phyloP scores from a whole-genome alignment of 768 basidiomycete genomes.

The Wakefieldia striispora region DNA sequence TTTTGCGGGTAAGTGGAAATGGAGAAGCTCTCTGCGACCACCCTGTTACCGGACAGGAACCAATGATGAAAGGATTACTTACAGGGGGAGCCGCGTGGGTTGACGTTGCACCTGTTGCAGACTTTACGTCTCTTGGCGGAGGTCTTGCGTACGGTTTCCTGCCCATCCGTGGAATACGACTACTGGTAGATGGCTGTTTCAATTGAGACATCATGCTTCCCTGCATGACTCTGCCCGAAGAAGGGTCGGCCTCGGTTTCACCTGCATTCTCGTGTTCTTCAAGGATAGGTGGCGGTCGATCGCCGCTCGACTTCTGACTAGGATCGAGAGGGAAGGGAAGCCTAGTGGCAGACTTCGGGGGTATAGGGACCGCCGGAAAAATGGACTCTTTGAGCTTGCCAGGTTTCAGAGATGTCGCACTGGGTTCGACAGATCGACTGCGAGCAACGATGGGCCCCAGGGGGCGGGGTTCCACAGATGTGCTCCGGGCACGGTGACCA shows the following conservation, averaged over 20 bases:
- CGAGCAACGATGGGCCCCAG: slow-evolving; percentile 12
- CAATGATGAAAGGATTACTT: slow-evolving; percentile 2
- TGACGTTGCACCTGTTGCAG: slow-evolving; percentile 5
- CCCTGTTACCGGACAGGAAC: not conserved
- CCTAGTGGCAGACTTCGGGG: slow-evolving; percentile 9
- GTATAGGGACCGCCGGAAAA: slow-evolving; percentile 16
- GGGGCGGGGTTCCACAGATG: slow-evolving; percentile 36
- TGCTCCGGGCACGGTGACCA: slow-evolving; percentile 27
- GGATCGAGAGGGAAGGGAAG: slow-evolving; percentile 31
- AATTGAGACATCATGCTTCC: slow-evolving; percentile 42
- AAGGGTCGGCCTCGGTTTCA: slow-evolving; percentile 11
- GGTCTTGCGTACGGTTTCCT: slow-evolving; percentile 57
- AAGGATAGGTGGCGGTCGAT: slow-evolving; percentile 29
- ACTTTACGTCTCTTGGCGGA: slow-evolving; percentile 6
- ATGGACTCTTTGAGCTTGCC: slow-evolving; percentile 18
- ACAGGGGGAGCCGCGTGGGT: slow-evolving; percentile 13
- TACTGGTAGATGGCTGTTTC: slow-evolving; percentile 45
- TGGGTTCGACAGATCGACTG: slow-evolving; percentile 32
- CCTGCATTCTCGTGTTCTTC: slow-evolving; percentile 29
- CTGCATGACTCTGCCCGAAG: slow-evolving; percentile 17
- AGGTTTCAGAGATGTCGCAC: slow-evolving; percentile 3
- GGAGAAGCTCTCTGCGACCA: slow-evolving; percentile 8
- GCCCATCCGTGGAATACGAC: slow-evolving; percentile 61
- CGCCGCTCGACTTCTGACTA: slow-evolving; percentile 16
- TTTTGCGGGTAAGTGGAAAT: slow-evolving; percentile 10